Conservation (phyloP, 768 basidiomycete species). For the Naganishia vishniacii region DNA sequence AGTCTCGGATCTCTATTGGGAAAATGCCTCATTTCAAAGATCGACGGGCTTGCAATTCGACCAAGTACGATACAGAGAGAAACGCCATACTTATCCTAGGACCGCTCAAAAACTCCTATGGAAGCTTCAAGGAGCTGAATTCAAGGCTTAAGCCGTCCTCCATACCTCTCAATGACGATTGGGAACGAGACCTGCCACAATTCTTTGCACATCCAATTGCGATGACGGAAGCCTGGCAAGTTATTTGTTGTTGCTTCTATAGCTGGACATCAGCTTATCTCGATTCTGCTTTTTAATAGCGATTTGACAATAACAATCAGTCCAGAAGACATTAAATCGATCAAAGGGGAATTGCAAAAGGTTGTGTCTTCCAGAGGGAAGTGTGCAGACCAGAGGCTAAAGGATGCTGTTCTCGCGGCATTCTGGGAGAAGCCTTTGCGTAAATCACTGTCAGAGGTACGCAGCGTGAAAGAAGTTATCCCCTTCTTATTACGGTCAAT, state of each 20-base stretch:
- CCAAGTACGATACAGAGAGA: no score
- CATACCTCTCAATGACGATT: not conserved
- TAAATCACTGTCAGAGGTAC: not conserved
- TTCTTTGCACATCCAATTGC: not conserved
- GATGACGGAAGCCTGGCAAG: conserved; percentile 4
- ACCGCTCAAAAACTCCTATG: not conserved
- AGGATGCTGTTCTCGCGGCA: not conserved
- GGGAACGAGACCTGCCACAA: no score
- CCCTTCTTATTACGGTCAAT: no score
- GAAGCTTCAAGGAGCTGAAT: not conserved
- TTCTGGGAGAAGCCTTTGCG: not conserved
- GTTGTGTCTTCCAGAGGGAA: no score
- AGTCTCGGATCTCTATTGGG: not conserved
- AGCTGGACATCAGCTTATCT: no score
- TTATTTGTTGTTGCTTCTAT: no score
- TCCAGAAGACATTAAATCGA: not conserved
- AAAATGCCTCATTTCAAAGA: not conserved
- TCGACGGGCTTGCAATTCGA: no score
- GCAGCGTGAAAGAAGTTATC: no score
- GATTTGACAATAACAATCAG: not conserved
- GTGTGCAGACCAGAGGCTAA: not conserved
- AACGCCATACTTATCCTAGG: no score
- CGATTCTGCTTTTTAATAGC: not conserved
- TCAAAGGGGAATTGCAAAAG: not conserved
- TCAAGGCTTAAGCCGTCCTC: no score